A percentile compares a stretch with the other conserved stretches of the same genome.
Conservation (phyloP, 345 rosid genomes). For the Aquilaria yunnanensis region DNA sequence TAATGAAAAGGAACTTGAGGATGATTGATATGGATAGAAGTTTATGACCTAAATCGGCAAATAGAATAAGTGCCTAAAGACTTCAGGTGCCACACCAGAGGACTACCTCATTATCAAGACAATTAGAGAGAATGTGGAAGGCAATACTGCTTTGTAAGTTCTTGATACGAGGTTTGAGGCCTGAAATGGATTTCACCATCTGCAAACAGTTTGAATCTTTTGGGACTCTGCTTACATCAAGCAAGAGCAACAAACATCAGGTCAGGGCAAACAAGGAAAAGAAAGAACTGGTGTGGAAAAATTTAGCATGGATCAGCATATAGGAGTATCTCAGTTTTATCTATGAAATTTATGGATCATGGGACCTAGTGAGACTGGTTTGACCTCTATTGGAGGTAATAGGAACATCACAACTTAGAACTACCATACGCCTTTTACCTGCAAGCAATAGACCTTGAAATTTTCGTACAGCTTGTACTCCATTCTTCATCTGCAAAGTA, state of each 20-base stretch:
- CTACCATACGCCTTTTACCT: slow-evolving; percentile 34
- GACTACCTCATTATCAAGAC: slow-evolving; percentile 58
- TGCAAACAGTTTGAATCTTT: slow-evolving; percentile 71
- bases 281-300: neutral
- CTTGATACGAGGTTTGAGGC: slow-evolving; percentile 47
- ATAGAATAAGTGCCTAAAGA: neutral
- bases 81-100: neutral
- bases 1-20: neutral
- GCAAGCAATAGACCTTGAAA: slow-evolving; percentile 59
- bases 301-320: neutral
- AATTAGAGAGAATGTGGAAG: slow-evolving; percentile 42
- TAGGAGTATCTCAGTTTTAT: neutral
- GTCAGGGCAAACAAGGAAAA: neutral
- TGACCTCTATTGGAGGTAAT: neutral
- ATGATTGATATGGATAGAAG: neutral
- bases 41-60: neutral
- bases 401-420: slow-evolving; percentile 5
- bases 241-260: slow-evolving; percentile 5
- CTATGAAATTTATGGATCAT: neutral
- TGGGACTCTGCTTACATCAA: slow-evolving; percentile 50
- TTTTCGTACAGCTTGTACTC: slow-evolving; percentile 49
- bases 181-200: slow-evolving; percentile 65
- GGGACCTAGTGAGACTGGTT: neutral
- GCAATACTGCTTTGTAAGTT: slow-evolving; percentile 57
- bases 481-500: slow-evolving; percentile 76